Base-by-base conservation (phyloP, 2,329 filamentous ascomycete species). In the Zymoseptoria tritici region DNA sequence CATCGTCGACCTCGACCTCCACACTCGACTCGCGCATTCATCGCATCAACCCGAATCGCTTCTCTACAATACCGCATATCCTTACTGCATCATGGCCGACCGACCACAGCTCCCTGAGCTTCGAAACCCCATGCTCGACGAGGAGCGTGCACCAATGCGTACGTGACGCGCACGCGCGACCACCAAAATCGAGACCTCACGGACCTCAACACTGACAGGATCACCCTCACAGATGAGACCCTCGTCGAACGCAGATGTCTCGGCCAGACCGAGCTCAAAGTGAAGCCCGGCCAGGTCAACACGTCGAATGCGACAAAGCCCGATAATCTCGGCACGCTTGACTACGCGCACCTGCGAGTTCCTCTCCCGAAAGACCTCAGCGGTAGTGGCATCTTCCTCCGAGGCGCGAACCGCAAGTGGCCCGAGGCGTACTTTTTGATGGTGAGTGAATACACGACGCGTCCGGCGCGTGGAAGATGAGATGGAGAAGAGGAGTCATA, bases 351-450 rank as follows among this genome's bases (percentile, higher is more conserved):
- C 74, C 82, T 99, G 55, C 89, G 93, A 71, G 93, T 92, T 62
- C 93, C 94, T 13, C 79, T 99, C 53, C 94, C 94, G 55, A 94
- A 92, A 76, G 91, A 94, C 65, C 87, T 97, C 67, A 85, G 86
- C 62, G 83, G 82, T 26, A 96, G 92, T 5, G 94, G 94, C 71
- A 95, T 99, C 70, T 97, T 97, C 80, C 88, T 90, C 70, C 87
- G 86, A 61, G 86, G 86, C 72, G 75, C 77, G 9, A 78, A 81
- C 57, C 74, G 80, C 62, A 75, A 80, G 64, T 83, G 80, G 61
- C 93, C 94, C 4, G 91, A 91, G 73, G 94, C 90, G 67, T 99
- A 99, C 77, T 99, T 97, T 75, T 79, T 99, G 68, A 99, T 99
- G 85, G 84, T 63, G 63, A 51, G 62, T 64, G 22, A 9, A 50